Evolutionary conservation across 176 grass and related monocot genomes (phyloP).

Genomic region (Cenchrus fungigraminus): DNA sequence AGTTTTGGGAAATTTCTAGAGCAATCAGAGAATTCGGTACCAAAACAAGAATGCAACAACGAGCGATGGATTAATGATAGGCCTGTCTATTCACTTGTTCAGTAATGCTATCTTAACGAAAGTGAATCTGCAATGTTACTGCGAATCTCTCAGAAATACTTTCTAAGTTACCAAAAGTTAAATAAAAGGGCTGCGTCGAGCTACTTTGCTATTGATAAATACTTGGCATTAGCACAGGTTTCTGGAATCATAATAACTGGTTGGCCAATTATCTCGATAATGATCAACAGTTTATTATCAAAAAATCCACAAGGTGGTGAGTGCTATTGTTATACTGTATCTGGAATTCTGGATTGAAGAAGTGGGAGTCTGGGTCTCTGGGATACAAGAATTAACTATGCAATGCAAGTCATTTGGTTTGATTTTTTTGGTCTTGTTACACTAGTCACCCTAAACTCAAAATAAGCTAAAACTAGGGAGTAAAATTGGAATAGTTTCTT

Average conservation of each 20-base stretch:
- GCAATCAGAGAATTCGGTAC: not conserved
- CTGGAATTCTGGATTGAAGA: not conserved
- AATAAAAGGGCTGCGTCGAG: not conserved
- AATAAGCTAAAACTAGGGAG: not conserved
- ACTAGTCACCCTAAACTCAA: slow-evolving; percentile 17
- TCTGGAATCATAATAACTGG: not conserved
- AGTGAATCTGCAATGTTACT: not conserved
- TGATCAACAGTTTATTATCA: not conserved
- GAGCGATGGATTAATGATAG: not conserved
- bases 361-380: not conserved
- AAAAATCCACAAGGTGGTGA: not conserved
- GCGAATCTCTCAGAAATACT: not conserved
- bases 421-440: not conserved
- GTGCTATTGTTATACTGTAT: not conserved
- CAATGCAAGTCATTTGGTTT: not conserved
- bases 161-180: not conserved
- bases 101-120: not conserved
- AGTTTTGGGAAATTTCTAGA: not conserved
- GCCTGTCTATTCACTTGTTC: not conserved
- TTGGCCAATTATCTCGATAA: not conserved
- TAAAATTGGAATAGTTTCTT: not conserved
- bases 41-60: not conserved
- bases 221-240: not conserved
- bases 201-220: not conserved
- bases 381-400: not conserved